Percentiles rank a stretch among this genome's conserved stretches.
Conservation (phyloP, 2,329 filamentous ascomycete species). For the Rutstroemia sp. region DNA sequence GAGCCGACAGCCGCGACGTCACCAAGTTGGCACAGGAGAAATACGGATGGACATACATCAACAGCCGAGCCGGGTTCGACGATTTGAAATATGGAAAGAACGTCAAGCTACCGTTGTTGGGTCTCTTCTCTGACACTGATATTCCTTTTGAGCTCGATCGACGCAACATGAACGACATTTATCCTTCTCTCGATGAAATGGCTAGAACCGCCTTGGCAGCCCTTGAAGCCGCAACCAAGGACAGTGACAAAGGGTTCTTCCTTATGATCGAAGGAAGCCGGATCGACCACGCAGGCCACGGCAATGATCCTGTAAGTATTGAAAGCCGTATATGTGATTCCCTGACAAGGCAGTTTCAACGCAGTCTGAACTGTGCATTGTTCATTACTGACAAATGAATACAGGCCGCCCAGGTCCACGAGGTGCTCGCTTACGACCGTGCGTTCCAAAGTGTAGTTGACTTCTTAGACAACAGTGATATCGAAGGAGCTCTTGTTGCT, state of each 20-base stretch:
- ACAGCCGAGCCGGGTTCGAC: constrained; percentile 69
- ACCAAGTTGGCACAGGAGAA: constrained; percentile 65
- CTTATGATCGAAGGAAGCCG: constrained; percentile 96
- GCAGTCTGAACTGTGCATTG: not conserved
- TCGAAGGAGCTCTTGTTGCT: constrained; percentile 72
- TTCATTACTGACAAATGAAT: not conserved
- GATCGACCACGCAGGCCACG: constrained; percentile 90
- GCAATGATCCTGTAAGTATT: constrained; percentile 59
- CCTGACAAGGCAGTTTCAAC: too few relatives aligned
- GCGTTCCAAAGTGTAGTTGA: constrained; percentile 77
- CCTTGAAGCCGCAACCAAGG: constrained; percentile 70
- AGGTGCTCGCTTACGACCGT: constrained; percentile 92
- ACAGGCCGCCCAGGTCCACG: constrained; percentile 65
- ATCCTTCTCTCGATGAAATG: constrained; percentile 91
- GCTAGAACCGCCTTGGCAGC: constrained; percentile 71
- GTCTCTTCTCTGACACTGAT: constrained; percentile 74
- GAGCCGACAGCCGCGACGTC: constrained; percentile 70
- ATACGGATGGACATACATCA: constrained; percentile 71
- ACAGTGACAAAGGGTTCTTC: constrained; percentile 91
- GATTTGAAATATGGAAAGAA: constrained; percentile 58
- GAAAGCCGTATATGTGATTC: too few relatives aligned
- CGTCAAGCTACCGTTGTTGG: constrained; percentile 65
- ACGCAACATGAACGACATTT: constrained; percentile 66
- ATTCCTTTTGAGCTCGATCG: constrained; percentile 94
- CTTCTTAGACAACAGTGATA: constrained; percentile 68